phyloP scores from a whole-genome alignment of 352 stramenopile genomes.

The Globisporangium iwayamae region DNA sequence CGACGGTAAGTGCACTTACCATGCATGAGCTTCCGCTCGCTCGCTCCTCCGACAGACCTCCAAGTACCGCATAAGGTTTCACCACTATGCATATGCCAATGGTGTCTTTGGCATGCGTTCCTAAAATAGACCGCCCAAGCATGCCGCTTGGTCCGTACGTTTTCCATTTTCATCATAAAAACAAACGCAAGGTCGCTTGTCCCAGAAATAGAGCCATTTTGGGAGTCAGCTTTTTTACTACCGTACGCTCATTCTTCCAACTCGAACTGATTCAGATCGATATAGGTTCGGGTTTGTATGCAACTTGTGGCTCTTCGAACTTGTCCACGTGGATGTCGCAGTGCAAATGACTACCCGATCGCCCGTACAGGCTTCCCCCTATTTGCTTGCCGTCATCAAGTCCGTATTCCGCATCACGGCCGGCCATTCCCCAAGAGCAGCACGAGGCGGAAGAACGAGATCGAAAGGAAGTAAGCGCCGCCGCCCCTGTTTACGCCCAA shows the following conservation, averaged over 20 bases:
- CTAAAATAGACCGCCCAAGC: background rate
- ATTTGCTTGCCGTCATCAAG: background rate
- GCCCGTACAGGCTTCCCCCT: background rate
- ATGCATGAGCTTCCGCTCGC: no score
- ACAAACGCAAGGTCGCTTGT: background rate
- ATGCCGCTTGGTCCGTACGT: background rate
- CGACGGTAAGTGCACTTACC: no score
- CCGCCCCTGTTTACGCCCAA: constrained; percentile 1
- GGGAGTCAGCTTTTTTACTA: background rate
- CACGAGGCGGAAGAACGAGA: background rate
- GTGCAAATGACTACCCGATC: background rate
- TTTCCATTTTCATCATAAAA: background rate
- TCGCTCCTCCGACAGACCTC: background rate
- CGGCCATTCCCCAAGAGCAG: background rate
- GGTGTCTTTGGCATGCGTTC: background rate
- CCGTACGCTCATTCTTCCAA: no score
- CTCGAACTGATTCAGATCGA: no score
- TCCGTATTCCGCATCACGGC: background rate
- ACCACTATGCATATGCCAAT: no score
- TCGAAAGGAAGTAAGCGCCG: background rate
- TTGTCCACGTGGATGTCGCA: background rate
- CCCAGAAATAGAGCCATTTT: background rate
- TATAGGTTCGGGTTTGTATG: no score
- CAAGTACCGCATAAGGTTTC: background rate
- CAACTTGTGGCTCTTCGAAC: no score